phyloP scores from a whole-genome alignment of 75 land plant species.

The Gnetum montanum region DNA sequence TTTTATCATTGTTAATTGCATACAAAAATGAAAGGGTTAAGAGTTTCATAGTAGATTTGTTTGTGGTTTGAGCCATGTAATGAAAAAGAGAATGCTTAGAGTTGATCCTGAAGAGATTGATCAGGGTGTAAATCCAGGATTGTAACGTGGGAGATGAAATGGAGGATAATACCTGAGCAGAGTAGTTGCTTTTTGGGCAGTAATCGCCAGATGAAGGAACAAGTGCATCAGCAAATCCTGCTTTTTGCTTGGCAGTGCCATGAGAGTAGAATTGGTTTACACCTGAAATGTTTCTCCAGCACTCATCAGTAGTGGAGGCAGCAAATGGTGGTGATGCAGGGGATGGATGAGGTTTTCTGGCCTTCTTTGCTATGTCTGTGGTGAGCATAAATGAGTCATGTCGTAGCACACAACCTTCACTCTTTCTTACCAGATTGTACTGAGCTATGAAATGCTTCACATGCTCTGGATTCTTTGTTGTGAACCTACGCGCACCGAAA shows the following conservation, averaged over 20 bases:
- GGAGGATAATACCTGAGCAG: conserved; percentile 4
- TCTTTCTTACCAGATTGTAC: conserved; percentile 18
- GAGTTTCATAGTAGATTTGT: too few relatives aligned
- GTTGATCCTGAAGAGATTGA: too few relatives aligned
- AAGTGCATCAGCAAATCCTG: too few relatives aligned
- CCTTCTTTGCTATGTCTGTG: background rate
- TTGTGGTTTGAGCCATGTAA: too few relatives aligned
- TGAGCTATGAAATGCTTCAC: conserved; percentile 23
- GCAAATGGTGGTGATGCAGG: background rate
- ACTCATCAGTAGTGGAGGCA: background rate
- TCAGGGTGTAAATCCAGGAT: too few relatives aligned
- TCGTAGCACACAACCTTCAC: conserved; percentile 27
- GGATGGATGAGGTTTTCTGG: background rate
- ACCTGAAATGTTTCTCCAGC: conserved; percentile 14
- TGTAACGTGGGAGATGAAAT: too few relatives aligned
- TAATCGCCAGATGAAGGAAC: background rate
- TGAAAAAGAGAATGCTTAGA: background rate
- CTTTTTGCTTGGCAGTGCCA: background rate
- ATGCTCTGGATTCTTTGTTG: conserved; percentile 24
- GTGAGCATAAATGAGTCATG: conserved; percentile 16
- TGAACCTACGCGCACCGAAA: conserved; percentile 11
- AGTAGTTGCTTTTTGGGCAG: background rate
- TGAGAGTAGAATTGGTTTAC: conserved; percentile 10
- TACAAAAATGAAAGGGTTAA: too few relatives aligned
- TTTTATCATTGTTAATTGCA: background rate